Conservation (phyloP, 2,329 filamentous ascomycete species). For the Neofusicoccum parvum region DNA sequence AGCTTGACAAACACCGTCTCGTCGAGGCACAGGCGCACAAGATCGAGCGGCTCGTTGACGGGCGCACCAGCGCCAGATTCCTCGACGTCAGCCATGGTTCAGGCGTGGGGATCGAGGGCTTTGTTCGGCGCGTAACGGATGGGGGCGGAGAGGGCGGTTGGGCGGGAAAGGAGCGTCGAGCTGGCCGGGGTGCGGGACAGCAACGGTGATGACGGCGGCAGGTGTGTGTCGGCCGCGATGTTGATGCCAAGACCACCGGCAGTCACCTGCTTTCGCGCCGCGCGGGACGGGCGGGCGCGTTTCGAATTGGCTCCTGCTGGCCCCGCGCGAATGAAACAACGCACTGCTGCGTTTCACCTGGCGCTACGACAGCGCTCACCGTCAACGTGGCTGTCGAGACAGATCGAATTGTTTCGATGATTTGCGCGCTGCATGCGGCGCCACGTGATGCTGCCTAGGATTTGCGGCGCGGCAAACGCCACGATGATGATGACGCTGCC, state of each 20-base stretch:
- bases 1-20: constrained; percentile 98
- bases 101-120: not conserved
- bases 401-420: not conserved
- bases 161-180: constrained; percentile 2
- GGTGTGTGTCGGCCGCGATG: constrained; percentile 4
- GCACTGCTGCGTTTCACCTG: constrained; percentile 5
- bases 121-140: not conserved
- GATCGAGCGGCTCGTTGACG: constrained; percentile 89
- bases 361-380: not conserved
- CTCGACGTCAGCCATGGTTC: constrained; percentile 78
- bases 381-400: not conserved
- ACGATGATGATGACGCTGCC: constrained; percentile 14
- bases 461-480: constrained; percentile 10
- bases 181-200: constrained; percentile 1
- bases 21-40: constrained; percentile 91
- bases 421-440: not conserved
- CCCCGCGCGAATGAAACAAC: not conserved
- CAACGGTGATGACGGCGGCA: constrained; percentile 9
- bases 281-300: not conserved
- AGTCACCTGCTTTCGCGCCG: constrained; percentile 15
- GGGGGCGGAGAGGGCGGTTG: not conserved
- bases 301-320: not conserved
- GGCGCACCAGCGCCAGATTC: constrained; percentile 61
- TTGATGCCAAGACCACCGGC: constrained; percentile 10
- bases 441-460: constrained; percentile 1